Base-by-base conservation (phyloP, 495 filamentous ascomycete genomes). In the Penicillium cinerascens region DNA sequence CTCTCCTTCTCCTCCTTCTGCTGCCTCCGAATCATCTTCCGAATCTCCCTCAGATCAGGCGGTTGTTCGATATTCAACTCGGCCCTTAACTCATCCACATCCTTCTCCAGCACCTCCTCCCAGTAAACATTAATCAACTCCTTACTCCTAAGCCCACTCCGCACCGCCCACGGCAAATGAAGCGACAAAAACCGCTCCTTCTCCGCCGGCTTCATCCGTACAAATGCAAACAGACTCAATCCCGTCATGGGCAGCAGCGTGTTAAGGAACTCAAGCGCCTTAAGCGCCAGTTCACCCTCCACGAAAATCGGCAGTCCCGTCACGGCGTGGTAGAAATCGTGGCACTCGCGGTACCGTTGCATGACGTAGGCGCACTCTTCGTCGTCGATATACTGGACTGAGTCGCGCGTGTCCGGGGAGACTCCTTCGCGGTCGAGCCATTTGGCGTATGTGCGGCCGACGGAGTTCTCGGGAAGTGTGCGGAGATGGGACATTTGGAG, bases 121-220 rank as follows among this genome's bases (percentile, higher is more conserved):
- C 95, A 98, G 58, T 96, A 98, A 7, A 98, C 88, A 74, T 96
- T 97, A 51, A 98, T 91, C 26, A 98, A 75, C 68, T 96, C 91
- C 60, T 86, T 81, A 48, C 83, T 80, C 40, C 77, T 60, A 58
- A 92, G 43, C 11, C 93, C 93, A 72, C 92, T 96, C 29, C 81
- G 71, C 37, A 97, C 67, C 44, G 95, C 93, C 93, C 93, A 98
- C 3, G 95, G 93, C 36, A 90, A 69, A 71, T 95, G 96, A 0
- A 84, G 79, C 2, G 66, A 73, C 59, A 82, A 83, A 44, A 96
- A 91, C 51, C 95, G 73, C 49, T 74, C 60, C 64, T 87, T 77
- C 73, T 96, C 91, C 13, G 76, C 82, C 33, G 77, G 73, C 76
- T 95, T 95, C 70, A 97, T 73, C 46, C 85, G 82, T 16, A 82